Conservation (phyloP, 768 basidiomycete genomes). For the Termitomyces sp. region DNA sequence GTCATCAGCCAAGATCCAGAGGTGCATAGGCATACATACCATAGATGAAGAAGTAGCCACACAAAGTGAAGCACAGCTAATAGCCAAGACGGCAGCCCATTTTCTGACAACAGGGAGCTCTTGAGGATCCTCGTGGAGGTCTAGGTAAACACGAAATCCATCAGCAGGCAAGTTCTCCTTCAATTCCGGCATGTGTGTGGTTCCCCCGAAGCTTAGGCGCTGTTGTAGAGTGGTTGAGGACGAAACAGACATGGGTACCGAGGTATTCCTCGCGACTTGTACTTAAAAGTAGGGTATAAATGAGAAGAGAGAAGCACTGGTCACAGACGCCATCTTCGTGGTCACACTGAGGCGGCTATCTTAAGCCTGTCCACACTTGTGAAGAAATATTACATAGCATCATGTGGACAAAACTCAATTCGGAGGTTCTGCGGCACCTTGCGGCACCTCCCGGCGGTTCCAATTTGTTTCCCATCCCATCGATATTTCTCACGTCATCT, state of each 20-base stretch:
- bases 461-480: background rate
- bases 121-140: constrained; percentile 36
- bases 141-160: constrained; percentile 29
- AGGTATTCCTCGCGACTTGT: background rate
- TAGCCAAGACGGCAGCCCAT: constrained; percentile 42
- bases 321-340: constrained; percentile 2
- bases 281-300: background rate
- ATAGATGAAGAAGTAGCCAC: constrained; percentile 53
- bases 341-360: constrained; percentile 8
- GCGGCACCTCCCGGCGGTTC: constrained; percentile 12
- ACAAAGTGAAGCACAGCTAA: constrained; percentile 41
- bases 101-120: constrained; percentile 32
- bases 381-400: background rate
- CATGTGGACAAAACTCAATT: background rate
- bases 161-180: constrained; percentile 4
- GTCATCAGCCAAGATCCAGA: background rate
- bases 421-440: constrained; percentile 5
- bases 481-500: background rate
- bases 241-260: constrained; percentile 5
- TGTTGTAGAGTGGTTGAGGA: constrained; percentile 9
- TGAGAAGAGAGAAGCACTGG: constrained; percentile 2
- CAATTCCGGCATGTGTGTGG: background rate
- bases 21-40: constrained; percentile 25
- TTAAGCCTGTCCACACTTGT: background rate
- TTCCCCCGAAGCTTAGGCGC: background rate